These are phyloP conservation scores for Fusarium sublunatum DNA, from an alignment of 2,329 filamentous ascomycete species.

Conservation along the genomic window DNA sequence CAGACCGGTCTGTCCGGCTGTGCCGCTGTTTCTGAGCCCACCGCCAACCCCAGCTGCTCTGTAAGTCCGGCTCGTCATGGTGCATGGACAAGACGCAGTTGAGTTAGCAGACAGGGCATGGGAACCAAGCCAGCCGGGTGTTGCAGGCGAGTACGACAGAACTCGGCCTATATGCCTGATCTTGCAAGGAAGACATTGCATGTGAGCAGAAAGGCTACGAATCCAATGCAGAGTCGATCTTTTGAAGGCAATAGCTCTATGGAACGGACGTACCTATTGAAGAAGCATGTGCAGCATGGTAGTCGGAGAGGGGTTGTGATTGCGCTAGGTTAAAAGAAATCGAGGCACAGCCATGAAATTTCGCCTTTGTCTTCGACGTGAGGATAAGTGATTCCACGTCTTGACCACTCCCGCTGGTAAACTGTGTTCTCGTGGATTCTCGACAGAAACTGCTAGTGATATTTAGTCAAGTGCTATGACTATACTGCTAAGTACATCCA, in stretches of 20 bases:
- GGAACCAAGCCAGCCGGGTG: constrained; percentile 4
- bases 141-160: constrained; percentile 15
- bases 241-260: constrained; percentile 13
- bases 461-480: background rate
- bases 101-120: constrained; percentile 1
- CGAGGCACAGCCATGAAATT: constrained; percentile 7
- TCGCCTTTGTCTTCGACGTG: constrained; percentile 2
- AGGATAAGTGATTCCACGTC: background rate
- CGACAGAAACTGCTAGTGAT: too few species aligned
- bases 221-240: constrained; percentile 22
- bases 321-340: constrained; percentile 25
- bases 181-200: background rate
- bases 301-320: constrained; percentile 4
- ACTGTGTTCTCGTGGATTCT: too few species aligned
- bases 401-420: background rate
- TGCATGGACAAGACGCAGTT: constrained; percentile 22
- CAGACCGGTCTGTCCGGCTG: constrained; percentile 15
- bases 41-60: constrained; percentile 6
- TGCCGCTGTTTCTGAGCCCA: constrained; percentile 18
- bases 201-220: constrained; percentile 13
- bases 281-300: constrained; percentile 3
- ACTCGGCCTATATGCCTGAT: constrained; percentile 3
- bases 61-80: constrained; percentile 16
- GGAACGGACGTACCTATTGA: background rate
- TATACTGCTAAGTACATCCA: background rate